Conservation (phyloP, 2,329 filamentous ascomycete genomes). For the Claviceps digitariae region DNA sequence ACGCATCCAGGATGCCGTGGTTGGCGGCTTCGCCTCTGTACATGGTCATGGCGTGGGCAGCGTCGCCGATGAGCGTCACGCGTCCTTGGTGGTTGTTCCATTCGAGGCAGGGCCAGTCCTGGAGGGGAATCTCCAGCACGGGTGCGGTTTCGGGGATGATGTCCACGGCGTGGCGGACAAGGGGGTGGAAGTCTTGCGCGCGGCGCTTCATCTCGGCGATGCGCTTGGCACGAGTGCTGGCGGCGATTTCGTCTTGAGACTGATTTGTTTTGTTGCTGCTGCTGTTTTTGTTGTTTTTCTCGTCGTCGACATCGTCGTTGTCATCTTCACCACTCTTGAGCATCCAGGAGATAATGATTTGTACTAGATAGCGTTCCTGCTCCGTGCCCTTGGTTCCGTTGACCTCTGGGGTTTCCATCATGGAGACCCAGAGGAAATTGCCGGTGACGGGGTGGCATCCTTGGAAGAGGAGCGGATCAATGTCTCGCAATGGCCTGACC, state of each 20-base stretch:
- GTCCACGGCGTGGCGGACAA: constrained; percentile 28
- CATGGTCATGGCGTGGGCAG: constrained; percentile 48
- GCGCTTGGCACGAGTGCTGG: constrained; percentile 16
- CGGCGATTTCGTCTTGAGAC: constrained; percentile 17
- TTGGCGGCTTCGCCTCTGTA: constrained; percentile 28
- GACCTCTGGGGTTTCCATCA: constrained; percentile 26
- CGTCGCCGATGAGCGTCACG: constrained; percentile 37
- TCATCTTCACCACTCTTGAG: constrained; percentile 15
- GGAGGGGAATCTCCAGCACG: constrained; percentile 21
- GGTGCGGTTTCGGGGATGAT: constrained; percentile 27
- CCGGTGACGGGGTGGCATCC: constrained; percentile 36
- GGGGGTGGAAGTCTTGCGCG: constrained; percentile 19
- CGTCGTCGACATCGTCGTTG: too few species aligned
- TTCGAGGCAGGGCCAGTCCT: constrained; percentile 22
- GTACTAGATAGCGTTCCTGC: constrained; percentile 24
- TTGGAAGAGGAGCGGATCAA: constrained; percentile 42
- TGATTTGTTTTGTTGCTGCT: too few species aligned
- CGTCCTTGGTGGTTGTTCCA: constrained; percentile 30
- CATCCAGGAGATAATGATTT: constrained; percentile 34
- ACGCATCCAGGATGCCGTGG: constrained; percentile 27
- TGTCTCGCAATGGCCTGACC: constrained; percentile 25
- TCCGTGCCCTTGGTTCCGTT: constrained; percentile 21
- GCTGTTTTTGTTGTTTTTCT: neutral
- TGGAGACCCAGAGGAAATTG: constrained; percentile 35
- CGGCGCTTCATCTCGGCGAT: constrained; percentile 27